Evolutionary conservation across 768 basidiomycete genomes (phyloP), one percentile per base, ranked within the genome.

Genomic region (Inosperma sp.): DNA sequence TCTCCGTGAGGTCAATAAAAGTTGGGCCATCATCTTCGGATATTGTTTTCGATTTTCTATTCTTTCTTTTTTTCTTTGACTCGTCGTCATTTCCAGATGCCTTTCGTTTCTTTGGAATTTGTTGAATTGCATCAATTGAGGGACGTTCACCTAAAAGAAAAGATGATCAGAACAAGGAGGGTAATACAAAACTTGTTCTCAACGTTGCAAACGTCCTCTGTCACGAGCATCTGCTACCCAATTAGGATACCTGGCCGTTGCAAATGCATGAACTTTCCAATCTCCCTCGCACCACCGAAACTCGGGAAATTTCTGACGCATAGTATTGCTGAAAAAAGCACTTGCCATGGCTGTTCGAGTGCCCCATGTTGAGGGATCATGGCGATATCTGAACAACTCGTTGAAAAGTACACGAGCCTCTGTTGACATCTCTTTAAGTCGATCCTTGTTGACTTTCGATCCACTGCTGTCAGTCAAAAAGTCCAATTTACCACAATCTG

Each of bases 251-350:
- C 35, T 21, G 4, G 26, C 22, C 6, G 17, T 25, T 19, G 33
- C 46, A 16, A 33, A 48, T 33, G 21, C 13, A 4, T 35, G 21
- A 16, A 48, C 31, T 13, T 48, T 36, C 46, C 46, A 48, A 25
- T 48, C 33, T 3, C 35, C 33, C 22, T 48, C 46, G n/a, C 46
- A 48, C 34, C 31, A 48, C 34, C 16, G 19, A 25, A 48, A 36
- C n/a, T 48, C 33, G 17, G 46, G 31, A 35, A 48, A 36, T 7
- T 36, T 33, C 16, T 8, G 27, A 35, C 26, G 35, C 46, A 48
- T 48, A 10, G 46, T 22, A 16, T 48, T 48, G 17, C 21, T 48
- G 26, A 48, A 34, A 21, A 48, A 48, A 21, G 31, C 46, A 13
- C 33, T 48, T 14, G 46, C 46, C 3, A 35, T 17, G n/a, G 46